Evolutionary conservation across 257 asterid genomes (phyloP), one percentile per base, ranked within the genome.

Genomic region (Solanum ossicruentum): DNA sequence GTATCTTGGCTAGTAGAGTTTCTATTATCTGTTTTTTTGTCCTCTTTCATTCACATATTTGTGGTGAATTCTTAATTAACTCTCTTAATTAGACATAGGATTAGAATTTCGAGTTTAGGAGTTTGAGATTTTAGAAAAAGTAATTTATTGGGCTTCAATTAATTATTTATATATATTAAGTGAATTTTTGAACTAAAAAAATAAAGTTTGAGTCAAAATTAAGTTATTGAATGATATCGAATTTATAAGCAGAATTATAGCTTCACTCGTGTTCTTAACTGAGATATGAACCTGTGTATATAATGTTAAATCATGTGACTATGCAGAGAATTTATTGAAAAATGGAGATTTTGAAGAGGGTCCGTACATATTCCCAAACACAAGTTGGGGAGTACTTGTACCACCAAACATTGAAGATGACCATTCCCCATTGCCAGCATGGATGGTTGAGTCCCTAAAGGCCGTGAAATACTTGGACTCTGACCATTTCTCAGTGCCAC

Each of bases 301-400:
- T 65, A n/a, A 20, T 47, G 6, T 26, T 72, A 0, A 10, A 56
- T 57, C 2, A 20, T 51, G 55, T 54, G 52, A 41, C n/a, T 28
- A 41, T 85, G 92, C 98, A 96, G 99, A 70, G 4, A 95, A 95
- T 90, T 36, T 96, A 21, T 81, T 93, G 87, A 96, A 96, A 82
- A 96, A 96, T 36, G 97, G 98, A 0, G 96, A 93, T 85, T 96
- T 93, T 41, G 99, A 96, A 85, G 99, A 96, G 88, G 99, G 99
- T 28, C 92, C 99, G 2, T 96, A 92, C 89, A 91, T 96, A 41
- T 91, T 96, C 26, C 98, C 98, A 83, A 96, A 94, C 92, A 92
- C 98, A 39, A 91, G 95, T 78, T 93, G 97, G 97, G 99, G 99
- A 12, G 97, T 93, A n/a, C 97, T 96, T 0, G 87, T 95, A 86